A percentile compares a stretch with the other conserved stretches of the same genome.
Evolutionary conservation across 2,329 filamentous ascomycete genomes (phyloP).

Genomic region (Zalaria obscura): DNA sequence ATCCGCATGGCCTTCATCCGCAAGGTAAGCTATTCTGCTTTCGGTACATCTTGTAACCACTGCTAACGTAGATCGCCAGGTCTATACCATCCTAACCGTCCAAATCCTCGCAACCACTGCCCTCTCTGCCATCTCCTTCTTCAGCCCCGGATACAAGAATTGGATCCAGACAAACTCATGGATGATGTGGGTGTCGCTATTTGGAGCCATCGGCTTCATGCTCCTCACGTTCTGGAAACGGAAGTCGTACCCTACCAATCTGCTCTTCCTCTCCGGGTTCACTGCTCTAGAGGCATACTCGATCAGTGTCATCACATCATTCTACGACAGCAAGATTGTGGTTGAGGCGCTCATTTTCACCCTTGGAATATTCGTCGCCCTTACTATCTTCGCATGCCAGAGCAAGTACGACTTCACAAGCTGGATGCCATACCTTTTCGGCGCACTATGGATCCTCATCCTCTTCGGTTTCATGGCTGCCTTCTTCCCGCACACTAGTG

Average conservation of each 20-base stretch:
- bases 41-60: no score
- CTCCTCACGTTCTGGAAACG: conserved; percentile 87
- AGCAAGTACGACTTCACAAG: conserved; percentile 95
- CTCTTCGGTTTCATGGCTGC: conserved; percentile 85
- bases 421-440: conserved; percentile 93
- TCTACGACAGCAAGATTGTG: conserved; percentile 73
- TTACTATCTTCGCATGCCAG: conserved; percentile 82
- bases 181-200: conserved; percentile 76
- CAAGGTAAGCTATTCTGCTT: conserved; percentile 1
- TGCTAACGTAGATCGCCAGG: conserved; percentile 46
- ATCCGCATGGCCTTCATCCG: conserved; percentile 44
- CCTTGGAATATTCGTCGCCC: conserved; percentile 46
- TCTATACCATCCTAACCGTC: conserved; percentile 94
- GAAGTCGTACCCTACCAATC: conserved; percentile 78
- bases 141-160: conserved; percentile 58
- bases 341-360: conserved; percentile 84
- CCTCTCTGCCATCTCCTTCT: conserved; percentile 75
- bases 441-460: conserved; percentile 75
- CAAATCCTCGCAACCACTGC: conserved; percentile 76
- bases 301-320: conserved; percentile 82
- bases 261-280: conserved; percentile 82
- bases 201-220: conserved; percentile 75
- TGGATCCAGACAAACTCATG: conserved; percentile 81
- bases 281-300: conserved; percentile 88
- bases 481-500: conserved; percentile 77